Evolutionary conservation across 2,329 filamentous ascomycete genomes (phyloP), one percentile per base, ranked within the genome.

Genomic region (Juglanconis oblonga): DNA sequence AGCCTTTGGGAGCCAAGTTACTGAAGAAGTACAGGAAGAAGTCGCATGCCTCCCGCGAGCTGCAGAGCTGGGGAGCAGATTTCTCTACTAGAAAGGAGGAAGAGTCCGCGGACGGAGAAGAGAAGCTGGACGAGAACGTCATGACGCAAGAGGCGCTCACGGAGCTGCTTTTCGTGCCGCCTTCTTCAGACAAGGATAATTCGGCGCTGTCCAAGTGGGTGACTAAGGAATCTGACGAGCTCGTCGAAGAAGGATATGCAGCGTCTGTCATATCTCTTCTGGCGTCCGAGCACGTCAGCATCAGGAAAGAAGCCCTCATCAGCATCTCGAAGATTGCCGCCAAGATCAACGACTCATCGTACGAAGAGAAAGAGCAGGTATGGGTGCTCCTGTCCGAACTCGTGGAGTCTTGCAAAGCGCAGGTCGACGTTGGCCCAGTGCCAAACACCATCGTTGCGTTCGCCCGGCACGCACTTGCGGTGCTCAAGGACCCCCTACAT

Each of bases 321-420:
- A 88, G 86, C 66, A 79, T 93, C 47, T 79, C 85, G 54, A 90
- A 90, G 70, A 82, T 88, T 72, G 82, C 84, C 1, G 74, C 76
- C 36, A 86, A 84, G 69, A 75, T 89, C 52, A 82, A 87, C 71
- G 85, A 85, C 55, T 93, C 90, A 0, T 81, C 84, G 1, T 87
- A 92, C 67, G 82, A 87, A 50, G 91, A 96, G 68, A 89, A 87
- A 68, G 86, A 91, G 42, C 88, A 93, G 62, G 77, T 93, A 5
- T 93, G 90, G 78, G 80, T 97, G 9, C 81, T 97, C 4, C 80
- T 95, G 2, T 90, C 87, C 59, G 93, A 97, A 73, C 73, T 96
- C 6, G 81, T 87, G 13, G 92, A 97, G 72, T 95, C 93, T 0
- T 83, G 85, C 11, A 81, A 80, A 58, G 71, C 76, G 7, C 71